phyloP scores from a whole-genome alignment of 495 filamentous ascomycete species.

The Aspergillus steynii region DNA sequence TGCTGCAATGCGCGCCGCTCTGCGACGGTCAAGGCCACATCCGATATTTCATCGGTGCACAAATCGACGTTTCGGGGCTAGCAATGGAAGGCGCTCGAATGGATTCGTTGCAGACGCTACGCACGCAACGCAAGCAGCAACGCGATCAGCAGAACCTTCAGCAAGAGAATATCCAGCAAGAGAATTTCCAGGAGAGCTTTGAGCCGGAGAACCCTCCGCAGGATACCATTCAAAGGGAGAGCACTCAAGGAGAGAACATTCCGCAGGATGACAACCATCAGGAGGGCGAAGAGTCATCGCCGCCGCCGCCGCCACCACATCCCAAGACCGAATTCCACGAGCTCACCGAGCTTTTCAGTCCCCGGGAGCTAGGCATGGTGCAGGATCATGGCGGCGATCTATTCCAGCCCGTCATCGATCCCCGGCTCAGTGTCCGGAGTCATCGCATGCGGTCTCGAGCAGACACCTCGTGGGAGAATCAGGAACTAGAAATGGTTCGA shows the following conservation, averaged over 20 bases:
- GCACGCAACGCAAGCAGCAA: too few species aligned
- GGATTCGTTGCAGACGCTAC: constrained; percentile 54
- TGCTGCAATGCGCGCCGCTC: constrained; percentile 62
- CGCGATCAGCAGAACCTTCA: too few species aligned
- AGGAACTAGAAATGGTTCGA: constrained; percentile 12
- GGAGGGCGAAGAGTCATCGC: constrained; percentile 8
- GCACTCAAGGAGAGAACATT: too few species aligned
- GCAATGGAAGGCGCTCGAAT: constrained; percentile 58
- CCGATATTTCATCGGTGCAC: constrained; percentile 62
- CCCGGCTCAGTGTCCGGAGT: constrained; percentile 10
- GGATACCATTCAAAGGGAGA: too few species aligned
- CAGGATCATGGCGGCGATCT: constrained; percentile 36
- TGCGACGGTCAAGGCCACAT: constrained; percentile 61
- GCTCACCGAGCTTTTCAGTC: constrained; percentile 58
- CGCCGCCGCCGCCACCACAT: too few species aligned
- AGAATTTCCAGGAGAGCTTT: too few species aligned
- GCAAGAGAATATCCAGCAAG: too few species aligned
- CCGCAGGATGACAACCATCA: neutral
- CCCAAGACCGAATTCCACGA: constrained; percentile 49
- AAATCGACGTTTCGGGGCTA: constrained; percentile 59
- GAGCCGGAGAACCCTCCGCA: too few species aligned
- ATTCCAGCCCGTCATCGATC: constrained; percentile 29
- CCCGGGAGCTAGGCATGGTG: constrained; percentile 52
- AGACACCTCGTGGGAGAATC: neutral
- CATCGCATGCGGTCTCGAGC: neutral